Conservation (phyloP, 2,329 filamentous ascomycete genomes). For the Polytolypa hystricis region DNA sequence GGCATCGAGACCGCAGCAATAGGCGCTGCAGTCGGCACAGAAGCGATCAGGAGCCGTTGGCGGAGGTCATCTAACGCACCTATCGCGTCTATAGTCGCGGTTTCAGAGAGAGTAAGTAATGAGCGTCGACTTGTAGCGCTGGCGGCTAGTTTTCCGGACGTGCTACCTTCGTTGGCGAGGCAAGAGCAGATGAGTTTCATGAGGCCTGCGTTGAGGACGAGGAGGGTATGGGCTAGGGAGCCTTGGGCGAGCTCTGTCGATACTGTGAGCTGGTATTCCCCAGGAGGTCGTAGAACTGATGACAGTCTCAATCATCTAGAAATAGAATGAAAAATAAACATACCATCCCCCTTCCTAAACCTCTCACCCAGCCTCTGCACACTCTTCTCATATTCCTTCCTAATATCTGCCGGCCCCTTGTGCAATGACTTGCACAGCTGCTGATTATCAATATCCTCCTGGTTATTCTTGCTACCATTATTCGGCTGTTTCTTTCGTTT, state of each 20-base stretch:
- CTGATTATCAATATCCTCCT: slow-evolving; percentile 1
- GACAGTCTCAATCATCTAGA: too few relatives aligned
- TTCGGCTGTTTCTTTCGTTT: slow-evolving; percentile 2
- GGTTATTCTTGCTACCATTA: not conserved
- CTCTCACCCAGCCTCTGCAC: slow-evolving; percentile 1
- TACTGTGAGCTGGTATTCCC: not conserved
- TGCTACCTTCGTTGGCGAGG: slow-evolving; percentile 1
- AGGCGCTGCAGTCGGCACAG: slow-evolving; percentile 1
- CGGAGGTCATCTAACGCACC: slow-evolving; percentile 3
- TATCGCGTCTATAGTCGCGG: slow-evolving; percentile 2
- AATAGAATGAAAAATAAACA: too few relatives aligned
- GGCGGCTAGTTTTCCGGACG: not conserved
- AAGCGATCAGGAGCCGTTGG: slow-evolving; percentile 3
- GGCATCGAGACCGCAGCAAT: not conserved
- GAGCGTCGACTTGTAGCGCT: slow-evolving; percentile 2
- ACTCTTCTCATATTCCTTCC: slow-evolving; percentile 2
- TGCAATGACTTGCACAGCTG: slow-evolving; percentile 1
- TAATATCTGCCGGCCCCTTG: slow-evolving; percentile 2
- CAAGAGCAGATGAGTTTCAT: slow-evolving; percentile 5
- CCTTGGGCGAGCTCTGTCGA: slow-evolving; percentile 2
- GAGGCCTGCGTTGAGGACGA: slow-evolving; percentile 3
- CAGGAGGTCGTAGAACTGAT: too few relatives aligned
- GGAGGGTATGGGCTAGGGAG: slow-evolving; percentile 3
- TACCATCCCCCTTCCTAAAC: slow-evolving; percentile 5
- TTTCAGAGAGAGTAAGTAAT: slow-evolving; percentile 3